These are phyloP conservation scores for Capsicum baccatum DNA, from an alignment of 257 asterid genomes.

Conservation along the genomic window DNA sequence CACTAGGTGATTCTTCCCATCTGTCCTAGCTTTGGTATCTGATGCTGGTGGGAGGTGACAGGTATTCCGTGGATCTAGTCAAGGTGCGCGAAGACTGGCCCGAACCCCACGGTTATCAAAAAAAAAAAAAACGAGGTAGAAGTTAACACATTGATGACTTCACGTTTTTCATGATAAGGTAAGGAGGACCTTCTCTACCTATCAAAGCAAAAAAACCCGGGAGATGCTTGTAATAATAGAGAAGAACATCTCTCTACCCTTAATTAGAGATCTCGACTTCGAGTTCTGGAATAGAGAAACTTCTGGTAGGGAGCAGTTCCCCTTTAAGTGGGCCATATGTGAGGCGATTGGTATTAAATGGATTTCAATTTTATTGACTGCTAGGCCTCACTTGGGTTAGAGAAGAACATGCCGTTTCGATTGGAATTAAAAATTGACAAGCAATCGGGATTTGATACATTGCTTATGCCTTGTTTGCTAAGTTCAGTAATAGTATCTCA, in stretches of 20 bases:
- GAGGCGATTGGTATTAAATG: background rate
- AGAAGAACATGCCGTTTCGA: background rate
- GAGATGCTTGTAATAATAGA: background rate
- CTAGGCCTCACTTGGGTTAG: slow-evolving; percentile 9
- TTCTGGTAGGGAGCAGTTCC: background rate
- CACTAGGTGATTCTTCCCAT: too few relatives aligned
- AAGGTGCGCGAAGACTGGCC: too few relatives aligned
- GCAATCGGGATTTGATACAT: background rate
- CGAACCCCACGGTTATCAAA: too few relatives aligned
- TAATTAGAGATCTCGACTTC: background rate
- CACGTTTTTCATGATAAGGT: slow-evolving; percentile 9
- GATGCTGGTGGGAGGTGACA: too few relatives aligned
- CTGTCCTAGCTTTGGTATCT: too few relatives aligned
- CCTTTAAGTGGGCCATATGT: background rate
- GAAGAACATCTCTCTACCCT: slow-evolving; percentile 18
- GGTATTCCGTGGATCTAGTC: too few relatives aligned
- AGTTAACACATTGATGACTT: slow-evolving; percentile 14
- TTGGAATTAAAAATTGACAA: background rate
- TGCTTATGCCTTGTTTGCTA: slow-evolving; percentile 1
- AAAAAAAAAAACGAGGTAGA: background rate
- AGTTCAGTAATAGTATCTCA: slow-evolving; percentile 4
- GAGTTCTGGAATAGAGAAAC: background rate
- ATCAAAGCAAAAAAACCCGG: background rate
- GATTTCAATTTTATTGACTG: background rate
- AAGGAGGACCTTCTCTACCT: background rate